Conservation (phyloP, 352 stramenopile genomes). For the Blastocystis sp. region DNA sequence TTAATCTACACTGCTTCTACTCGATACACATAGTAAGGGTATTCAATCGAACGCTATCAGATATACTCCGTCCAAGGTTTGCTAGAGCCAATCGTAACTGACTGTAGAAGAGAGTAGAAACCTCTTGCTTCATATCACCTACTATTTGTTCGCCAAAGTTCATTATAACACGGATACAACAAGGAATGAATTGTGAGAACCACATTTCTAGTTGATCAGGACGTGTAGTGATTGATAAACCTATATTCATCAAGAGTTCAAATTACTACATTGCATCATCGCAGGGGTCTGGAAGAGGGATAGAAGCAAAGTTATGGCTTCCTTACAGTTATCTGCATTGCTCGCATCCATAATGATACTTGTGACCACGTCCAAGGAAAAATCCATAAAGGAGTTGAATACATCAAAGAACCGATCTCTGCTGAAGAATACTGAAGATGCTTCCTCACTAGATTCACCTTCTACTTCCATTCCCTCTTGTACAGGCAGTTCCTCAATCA, state of each 20-base stretch:
- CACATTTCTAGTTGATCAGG: slow-evolving; percentile 28
- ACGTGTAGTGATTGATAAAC: slow-evolving; percentile 10
- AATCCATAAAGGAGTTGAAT: not conserved
- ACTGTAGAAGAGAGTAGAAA: not conserved
- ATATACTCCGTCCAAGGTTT: not conserved
- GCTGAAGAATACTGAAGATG: not conserved
- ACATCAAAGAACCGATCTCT: not conserved
- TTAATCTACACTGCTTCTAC: not conserved
- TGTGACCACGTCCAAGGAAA: not conserved
- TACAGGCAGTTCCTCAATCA: not conserved
- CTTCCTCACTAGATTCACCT: not conserved
- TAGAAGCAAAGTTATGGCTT: not conserved
- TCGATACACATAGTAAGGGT: slow-evolving; percentile 4
- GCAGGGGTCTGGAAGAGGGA: not conserved
- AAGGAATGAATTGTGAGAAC: slow-evolving; percentile 5
- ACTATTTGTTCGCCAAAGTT: no score
- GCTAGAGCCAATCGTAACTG: not conserved
- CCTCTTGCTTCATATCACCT: not conserved
- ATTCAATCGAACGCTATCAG: not conserved
- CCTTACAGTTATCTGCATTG: not conserved
- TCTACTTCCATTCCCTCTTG: not conserved
- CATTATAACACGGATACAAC: not conserved
- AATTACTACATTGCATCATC: not conserved
- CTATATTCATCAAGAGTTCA: not conserved
- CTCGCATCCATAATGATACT: not conserved